These are phyloP conservation scores for Tylopilus sp. DNA, from an alignment of 768 basidiomycete genomes.

Conservation along the genomic window DNA sequence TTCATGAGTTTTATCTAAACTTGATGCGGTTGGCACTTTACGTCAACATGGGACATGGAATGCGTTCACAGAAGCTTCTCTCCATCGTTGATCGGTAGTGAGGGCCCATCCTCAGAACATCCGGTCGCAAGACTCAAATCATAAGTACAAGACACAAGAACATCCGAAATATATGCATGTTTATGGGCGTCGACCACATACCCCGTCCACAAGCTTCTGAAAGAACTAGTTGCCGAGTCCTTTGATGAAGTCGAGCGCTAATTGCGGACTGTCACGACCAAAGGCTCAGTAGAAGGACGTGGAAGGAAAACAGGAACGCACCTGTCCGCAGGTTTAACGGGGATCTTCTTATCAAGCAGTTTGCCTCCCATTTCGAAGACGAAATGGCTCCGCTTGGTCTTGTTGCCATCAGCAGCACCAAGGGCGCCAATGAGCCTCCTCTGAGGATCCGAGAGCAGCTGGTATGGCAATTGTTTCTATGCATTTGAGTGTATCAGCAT, in stretches of 20 bases:
- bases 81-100: too few species aligned
- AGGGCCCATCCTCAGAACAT: too few species aligned
- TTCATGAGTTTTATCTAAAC: too few species aligned
- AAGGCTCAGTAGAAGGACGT: slow-evolving; percentile 1
- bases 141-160: slow-evolving; percentile 9
- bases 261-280: slow-evolving; percentile 43
- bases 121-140: background rate
- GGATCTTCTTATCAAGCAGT: slow-evolving; percentile 77
- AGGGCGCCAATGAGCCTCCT: slow-evolving; percentile 73
- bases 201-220: background rate
- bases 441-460: slow-evolving; percentile 87
- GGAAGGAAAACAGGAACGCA: slow-evolving; percentile 17
- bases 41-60: too few species aligned
- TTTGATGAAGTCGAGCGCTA: slow-evolving; percentile 71
- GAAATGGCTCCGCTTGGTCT: slow-evolving; percentile 90
- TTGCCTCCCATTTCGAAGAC: slow-evolving; percentile 91
- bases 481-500: slow-evolving; percentile 3
- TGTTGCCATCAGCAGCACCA: slow-evolving; percentile 75
- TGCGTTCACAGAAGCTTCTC: too few species aligned
- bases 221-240: slow-evolving; percentile 16
- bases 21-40: too few species aligned
- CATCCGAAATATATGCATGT: background rate
- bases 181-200: background rate
- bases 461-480: slow-evolving; percentile 48
- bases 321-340: slow-evolving; percentile 88